Conservation (phyloP, 148 eudicot species). For the Chenopodium album region DNA sequence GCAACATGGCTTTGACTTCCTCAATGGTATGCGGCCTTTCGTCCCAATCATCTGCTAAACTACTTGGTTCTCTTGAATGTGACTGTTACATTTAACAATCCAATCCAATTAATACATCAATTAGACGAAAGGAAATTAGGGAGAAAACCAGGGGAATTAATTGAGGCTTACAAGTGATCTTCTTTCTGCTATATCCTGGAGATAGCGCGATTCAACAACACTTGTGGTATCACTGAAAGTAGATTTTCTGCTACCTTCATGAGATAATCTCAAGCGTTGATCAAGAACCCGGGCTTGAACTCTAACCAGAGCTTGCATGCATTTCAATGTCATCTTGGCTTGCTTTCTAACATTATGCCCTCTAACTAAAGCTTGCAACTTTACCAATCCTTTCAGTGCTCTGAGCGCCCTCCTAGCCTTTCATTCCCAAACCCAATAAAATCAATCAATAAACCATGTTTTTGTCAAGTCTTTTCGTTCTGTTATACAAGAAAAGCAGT, state of each 20-base stretch:
- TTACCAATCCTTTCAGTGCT: constrained; percentile 79
- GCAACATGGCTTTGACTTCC: constrained; percentile 77
- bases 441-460: neutral
- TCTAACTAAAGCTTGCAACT: constrained; percentile 91
- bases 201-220: constrained; percentile 52
- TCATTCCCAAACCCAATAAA: constrained; percentile 8
- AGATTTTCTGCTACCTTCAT: constrained; percentile 65
- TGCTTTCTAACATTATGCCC: constrained; percentile 86
- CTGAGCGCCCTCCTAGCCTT: constrained; percentile 88
- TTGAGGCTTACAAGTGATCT: constrained; percentile 51
- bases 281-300: constrained; percentile 68
- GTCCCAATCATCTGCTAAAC: constrained; percentile 75
- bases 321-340: constrained; percentile 70
- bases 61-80: constrained; percentile 68
- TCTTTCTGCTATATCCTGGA: constrained; percentile 55
- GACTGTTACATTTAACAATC: constrained; percentile 20
- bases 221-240: constrained; percentile 63
- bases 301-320: constrained; percentile 81
- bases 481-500: neutral
- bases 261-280: constrained; percentile 61
- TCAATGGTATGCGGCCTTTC: constrained; percentile 75
- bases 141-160: neutral
- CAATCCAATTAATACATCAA: neutral
- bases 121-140: neutral
- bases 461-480: neutral